Percentiles rank a stretch among this genome's conserved stretches.
Evolutionary conservation across 2,329 filamentous ascomycete species (phyloP).

Genomic region (Ascochyta fabae): DNA sequence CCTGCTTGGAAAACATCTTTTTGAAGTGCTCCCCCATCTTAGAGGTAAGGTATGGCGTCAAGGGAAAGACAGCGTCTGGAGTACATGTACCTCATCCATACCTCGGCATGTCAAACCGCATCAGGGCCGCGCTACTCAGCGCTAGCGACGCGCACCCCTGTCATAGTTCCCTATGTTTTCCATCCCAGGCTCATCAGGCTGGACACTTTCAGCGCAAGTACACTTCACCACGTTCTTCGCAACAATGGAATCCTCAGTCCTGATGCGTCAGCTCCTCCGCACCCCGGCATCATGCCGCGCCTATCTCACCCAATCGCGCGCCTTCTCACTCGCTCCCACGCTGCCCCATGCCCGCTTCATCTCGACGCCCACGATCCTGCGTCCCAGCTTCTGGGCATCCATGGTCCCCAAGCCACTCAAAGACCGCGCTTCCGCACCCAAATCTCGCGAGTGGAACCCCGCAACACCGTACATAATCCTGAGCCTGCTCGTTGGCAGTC

Average conservation of each 20-base stretch:
- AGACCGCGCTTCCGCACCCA: constrained; percentile 10
- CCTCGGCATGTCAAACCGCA: constrained; percentile 17
- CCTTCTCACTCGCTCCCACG: constrained; percentile 27
- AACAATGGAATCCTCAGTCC: constrained; percentile 33
- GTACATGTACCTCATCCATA: constrained; percentile 11
- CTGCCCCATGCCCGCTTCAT: constrained; percentile 28
- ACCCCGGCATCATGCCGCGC: constrained; percentile 29
- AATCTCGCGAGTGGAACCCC: constrained; percentile 57
- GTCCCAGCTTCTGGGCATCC: constrained; percentile 48
- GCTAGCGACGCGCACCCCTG: constrained; percentile 8
- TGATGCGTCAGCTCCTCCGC: constrained; percentile 40
- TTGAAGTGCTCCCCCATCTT: constrained; percentile 12
- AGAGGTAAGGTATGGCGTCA: neutral
- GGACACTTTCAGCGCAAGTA: neutral
- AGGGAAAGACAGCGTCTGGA: neutral
- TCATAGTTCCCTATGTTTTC: constrained; percentile 5
- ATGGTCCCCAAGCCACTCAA: constrained; percentile 46
- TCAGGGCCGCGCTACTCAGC: neutral
- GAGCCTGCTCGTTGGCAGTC: constrained; percentile 84
- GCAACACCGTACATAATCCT: constrained; percentile 70
- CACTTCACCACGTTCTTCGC: constrained; percentile 1
- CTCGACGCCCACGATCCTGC: constrained; percentile 45
- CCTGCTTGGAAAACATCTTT: constrained; percentile 4
- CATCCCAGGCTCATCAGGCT: neutral
- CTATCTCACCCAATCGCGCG: constrained; percentile 22